Conservation (phyloP, 1,284 basidiomycete genomes). For the Pisolithus thermaeus region DNA sequence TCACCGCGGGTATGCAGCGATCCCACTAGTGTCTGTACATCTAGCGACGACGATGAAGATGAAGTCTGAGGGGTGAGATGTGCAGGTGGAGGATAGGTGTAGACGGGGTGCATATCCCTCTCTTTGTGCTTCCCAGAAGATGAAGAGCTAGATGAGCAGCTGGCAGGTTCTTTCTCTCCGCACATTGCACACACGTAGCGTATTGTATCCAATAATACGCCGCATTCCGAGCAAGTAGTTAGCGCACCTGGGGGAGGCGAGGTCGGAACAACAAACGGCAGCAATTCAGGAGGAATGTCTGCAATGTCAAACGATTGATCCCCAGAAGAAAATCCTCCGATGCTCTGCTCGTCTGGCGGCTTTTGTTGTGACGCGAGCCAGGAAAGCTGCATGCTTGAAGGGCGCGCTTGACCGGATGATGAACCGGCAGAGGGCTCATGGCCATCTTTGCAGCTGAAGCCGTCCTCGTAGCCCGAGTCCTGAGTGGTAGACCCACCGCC, state of each 20-base stretch:
- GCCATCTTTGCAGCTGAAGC: slow-evolving; percentile 30
- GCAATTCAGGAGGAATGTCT: slow-evolving; percentile 47
- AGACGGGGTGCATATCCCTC: slow-evolving; percentile 17
- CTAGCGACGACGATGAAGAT: slow-evolving; percentile 33
- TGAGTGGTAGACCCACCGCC: slow-evolving; percentile 44
- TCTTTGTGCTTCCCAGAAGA: slow-evolving; percentile 31
- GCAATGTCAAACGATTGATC: slow-evolving; percentile 29
- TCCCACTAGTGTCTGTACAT: slow-evolving; percentile 13
- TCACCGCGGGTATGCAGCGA: slow-evolving; percentile 17
- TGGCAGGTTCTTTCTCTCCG: slow-evolving; percentile 60
- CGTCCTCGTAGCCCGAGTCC: slow-evolving; percentile 50
- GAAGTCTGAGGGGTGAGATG: slow-evolving; percentile 28
- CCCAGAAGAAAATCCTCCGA: slow-evolving; percentile 26
- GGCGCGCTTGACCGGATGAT: slow-evolving; percentile 33
- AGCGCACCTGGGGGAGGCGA: slow-evolving; percentile 59
- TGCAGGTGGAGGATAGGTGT: slow-evolving; percentile 21
- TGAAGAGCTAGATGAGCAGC: slow-evolving; percentile 4
- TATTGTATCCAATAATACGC: slow-evolving; percentile 65
- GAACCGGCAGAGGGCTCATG: slow-evolving; percentile 20
- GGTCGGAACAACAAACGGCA: slow-evolving; percentile 43
- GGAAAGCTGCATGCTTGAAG: slow-evolving; percentile 56
- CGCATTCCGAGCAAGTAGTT: slow-evolving; percentile 83
- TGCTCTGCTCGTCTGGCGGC: slow-evolving; percentile 17
- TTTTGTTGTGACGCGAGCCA: slow-evolving; percentile 52
- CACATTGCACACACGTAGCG: slow-evolving; percentile 85